These are phyloP conservation scores for Kluyveromyces aestuarii DNA, from an alignment of 805 yeast genomes.

Conservation along the genomic window DNA sequence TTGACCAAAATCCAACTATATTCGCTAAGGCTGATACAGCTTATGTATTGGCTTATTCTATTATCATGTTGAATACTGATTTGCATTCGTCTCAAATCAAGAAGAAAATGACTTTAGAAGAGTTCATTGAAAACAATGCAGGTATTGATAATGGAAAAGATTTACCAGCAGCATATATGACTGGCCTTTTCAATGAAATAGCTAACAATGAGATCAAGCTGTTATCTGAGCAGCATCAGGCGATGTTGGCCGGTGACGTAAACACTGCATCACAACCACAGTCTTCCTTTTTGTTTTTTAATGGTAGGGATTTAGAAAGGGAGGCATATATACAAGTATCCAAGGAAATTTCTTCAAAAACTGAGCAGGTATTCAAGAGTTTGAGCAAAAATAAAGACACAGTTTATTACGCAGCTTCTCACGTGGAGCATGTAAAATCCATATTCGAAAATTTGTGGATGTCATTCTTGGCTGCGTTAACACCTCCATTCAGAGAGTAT, in stretches of 20 bases:
- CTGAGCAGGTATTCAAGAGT: slow-evolving; percentile 71
- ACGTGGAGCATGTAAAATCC: slow-evolving; percentile 82
- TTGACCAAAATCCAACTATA: slow-evolving; percentile 77
- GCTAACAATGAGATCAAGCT: slow-evolving; percentile 78
- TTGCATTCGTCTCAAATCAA: slow-evolving; percentile 83
- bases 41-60: slow-evolving; percentile 84
- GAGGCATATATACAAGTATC: slow-evolving; percentile 93
- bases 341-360: slow-evolving; percentile 79
- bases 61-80: slow-evolving; percentile 89
- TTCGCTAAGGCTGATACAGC: slow-evolving; percentile 93
- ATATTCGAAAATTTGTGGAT: slow-evolving; percentile 95
- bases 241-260: slow-evolving; percentile 60
- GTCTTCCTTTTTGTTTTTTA: slow-evolving; percentile 48
- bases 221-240: slow-evolving; percentile 90
- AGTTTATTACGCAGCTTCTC: slow-evolving; percentile 73
- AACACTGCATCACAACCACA: slow-evolving; percentile 29
- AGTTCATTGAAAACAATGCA: slow-evolving; percentile 74
- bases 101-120: slow-evolving; percentile 79
- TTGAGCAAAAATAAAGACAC: slow-evolving; percentile 43
- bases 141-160: slow-evolving; percentile 91
- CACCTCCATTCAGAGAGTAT: slow-evolving; percentile 86
- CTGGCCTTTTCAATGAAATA: slow-evolving; percentile 68
- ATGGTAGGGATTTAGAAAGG: slow-evolving; percentile 59
- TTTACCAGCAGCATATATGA: slow-evolving; percentile 64
- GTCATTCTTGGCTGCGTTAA: slow-evolving; percentile 89